Conservation (phyloP, 2,329 filamentous ascomycete species). For the Hysterium pulicare region DNA sequence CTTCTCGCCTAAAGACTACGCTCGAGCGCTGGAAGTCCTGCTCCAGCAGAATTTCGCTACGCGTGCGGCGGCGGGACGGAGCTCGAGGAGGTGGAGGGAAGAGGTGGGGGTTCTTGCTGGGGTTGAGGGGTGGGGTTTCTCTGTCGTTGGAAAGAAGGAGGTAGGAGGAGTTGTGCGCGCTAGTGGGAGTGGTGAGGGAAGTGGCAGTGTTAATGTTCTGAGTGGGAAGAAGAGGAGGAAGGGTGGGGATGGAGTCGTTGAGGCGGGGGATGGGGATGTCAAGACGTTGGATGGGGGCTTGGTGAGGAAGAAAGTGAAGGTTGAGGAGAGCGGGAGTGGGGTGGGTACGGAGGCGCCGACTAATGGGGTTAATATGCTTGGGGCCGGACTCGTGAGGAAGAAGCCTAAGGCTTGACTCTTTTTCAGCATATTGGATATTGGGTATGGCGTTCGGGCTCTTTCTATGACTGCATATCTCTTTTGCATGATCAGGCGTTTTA, state of each 20-base stretch:
- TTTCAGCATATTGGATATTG: too few relatives aligned
- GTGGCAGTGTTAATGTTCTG: slow-evolving; percentile 18
- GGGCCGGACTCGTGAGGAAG: slow-evolving; percentile 12
- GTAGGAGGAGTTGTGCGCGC: background rate
- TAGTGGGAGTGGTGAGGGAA: slow-evolving; percentile 8
- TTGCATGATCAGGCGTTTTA: too few relatives aligned
- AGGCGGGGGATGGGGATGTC: slow-evolving; percentile 19
- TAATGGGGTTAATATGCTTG: slow-evolving; percentile 8
- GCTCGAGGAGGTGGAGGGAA: slow-evolving; percentile 66
- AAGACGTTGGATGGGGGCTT: slow-evolving; percentile 28
- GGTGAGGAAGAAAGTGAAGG: slow-evolving; percentile 14
- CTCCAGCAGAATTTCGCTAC: slow-evolving; percentile 72
- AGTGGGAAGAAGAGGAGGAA: slow-evolving; percentile 36
- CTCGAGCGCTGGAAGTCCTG: slow-evolving; percentile 65
- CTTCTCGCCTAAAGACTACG: slow-evolving; percentile 63
- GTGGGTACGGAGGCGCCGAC: background rate
- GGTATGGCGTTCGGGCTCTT: too few relatives aligned
- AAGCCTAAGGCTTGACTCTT: slow-evolving; percentile 7
- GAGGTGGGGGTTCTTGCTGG: slow-evolving; percentile 55
- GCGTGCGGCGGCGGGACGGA: slow-evolving; percentile 58
- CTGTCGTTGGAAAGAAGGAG: slow-evolving; percentile 25
- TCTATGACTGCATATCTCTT: too few relatives aligned
- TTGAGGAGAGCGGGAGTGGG: background rate
- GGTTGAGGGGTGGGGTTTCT: slow-evolving; percentile 25
- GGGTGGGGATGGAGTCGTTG: slow-evolving; percentile 6